phyloP scores from a whole-genome alignment of 202 grass and related monocot species.

The Sporobolus alterniflorus region DNA sequence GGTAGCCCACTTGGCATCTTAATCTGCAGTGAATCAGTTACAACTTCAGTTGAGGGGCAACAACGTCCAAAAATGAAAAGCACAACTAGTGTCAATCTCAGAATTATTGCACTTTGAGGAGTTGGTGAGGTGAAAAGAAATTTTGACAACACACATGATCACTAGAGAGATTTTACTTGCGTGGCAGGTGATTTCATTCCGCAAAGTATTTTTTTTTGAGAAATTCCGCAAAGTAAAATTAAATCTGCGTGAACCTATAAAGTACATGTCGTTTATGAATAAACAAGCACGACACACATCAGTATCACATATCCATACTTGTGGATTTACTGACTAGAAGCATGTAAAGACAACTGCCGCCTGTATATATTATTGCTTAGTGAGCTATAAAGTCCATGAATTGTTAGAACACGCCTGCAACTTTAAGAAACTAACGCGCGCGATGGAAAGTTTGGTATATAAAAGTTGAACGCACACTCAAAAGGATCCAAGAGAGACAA shows the following conservation, averaged over 20 bases:
- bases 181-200: slow-evolving; percentile 43
- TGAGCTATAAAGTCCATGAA: background rate
- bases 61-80: background rate
- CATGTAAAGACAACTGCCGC: background rate
- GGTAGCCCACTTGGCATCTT: no score
- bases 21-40: no score
- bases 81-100: background rate
- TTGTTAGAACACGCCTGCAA: slow-evolving; percentile 12
- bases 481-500: slow-evolving; percentile 1
- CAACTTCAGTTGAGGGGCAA: no score
- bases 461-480: background rate
- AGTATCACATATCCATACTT: slow-evolving; percentile 7
- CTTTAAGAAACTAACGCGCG: slow-evolving; percentile 22
- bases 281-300: slow-evolving; percentile 14
- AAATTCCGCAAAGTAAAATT: no score
- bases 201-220: no score
- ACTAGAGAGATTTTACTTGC: slow-evolving; percentile 16
- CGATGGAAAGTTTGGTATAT: background rate
- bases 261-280: slow-evolving; percentile 25
- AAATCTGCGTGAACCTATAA: slow-evolving; percentile 56
- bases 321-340: slow-evolving; percentile 18
- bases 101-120: slow-evolving; percentile 3
- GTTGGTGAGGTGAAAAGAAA: background rate
- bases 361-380: background rate
- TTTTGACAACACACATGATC: background rate